These are phyloP conservation scores for Angophora floribunda DNA, from an alignment of 345 rosid species.

Conservation along the genomic window DNA sequence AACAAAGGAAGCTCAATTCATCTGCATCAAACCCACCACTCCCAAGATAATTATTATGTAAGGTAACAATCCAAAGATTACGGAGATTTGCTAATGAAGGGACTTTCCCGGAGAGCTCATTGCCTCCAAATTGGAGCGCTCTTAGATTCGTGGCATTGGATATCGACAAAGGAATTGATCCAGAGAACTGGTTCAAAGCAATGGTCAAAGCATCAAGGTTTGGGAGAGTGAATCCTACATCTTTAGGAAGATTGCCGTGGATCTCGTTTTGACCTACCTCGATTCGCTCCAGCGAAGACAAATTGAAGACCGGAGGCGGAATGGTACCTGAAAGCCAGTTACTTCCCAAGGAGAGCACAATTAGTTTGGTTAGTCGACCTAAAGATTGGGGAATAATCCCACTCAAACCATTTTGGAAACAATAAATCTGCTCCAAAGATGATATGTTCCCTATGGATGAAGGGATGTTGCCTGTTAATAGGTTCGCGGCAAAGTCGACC, in stretches of 20 bases:
- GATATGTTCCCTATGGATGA: too few relatives aligned
- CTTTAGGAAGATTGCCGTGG: constrained; percentile 9
- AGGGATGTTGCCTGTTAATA: too few relatives aligned
- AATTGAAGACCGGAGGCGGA: constrained; percentile 17
- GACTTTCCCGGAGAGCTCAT: neutral
- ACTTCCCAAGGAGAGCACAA: too few relatives aligned
- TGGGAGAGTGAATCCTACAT: constrained; percentile 6
- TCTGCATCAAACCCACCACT: neutral
- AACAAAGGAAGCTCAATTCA: constrained; percentile 2
- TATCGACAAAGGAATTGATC: constrained; percentile 1
- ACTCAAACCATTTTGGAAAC: too few relatives aligned
- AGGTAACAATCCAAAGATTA: neutral
- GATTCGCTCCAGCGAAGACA: neutral
- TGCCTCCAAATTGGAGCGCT: neutral
- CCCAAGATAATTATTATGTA: constrained; percentile 1
- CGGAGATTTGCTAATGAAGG: constrained; percentile 2
- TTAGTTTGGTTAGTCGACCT: too few relatives aligned
- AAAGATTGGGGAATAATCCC: too few relatives aligned
- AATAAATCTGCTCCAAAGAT: too few relatives aligned
- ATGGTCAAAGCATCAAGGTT: neutral
- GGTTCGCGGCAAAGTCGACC: too few relatives aligned
- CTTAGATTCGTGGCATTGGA: neutral
- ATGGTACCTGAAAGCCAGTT: constrained; percentile 3
- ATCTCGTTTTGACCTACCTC: neutral
- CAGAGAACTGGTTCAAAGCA: neutral